Evolutionary conservation across 2,329 filamentous ascomycete genomes (phyloP), one percentile per base, ranked within the genome.

Genomic region (Ceratocystis papillata): DNA sequence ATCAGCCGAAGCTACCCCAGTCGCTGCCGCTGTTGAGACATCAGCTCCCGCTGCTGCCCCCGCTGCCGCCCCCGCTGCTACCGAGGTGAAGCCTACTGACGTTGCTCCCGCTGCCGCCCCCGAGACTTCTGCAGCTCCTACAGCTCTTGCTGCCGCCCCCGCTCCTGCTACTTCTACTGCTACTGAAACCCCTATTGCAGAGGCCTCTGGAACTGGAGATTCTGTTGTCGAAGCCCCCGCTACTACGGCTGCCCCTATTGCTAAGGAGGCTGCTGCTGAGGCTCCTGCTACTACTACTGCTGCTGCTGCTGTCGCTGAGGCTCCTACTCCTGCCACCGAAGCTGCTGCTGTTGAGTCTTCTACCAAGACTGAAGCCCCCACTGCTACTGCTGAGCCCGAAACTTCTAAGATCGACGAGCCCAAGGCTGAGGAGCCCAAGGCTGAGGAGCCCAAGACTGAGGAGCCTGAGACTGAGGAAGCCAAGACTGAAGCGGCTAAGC

Each of bases 41-140:
- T 2, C 28, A 8, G 55, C 55, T 53, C 48, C 48, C 48, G 20
- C 48, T 20, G n/a, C 7, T 5, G 67, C 44, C 22, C 61, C 59
- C 22, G 59, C 44, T 46, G 71, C 70, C 67, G 69, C 69, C 15
- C 69, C 72, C 64, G 70, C 71, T 28, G 70, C 70, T 44, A 68
- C 70, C 33, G 69, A 75, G 44, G 69, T 72, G 4, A 72, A 74
- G 59, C 69, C 72, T 12, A 69, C 71, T 65, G 71, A 73, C 71
- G 70, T 70, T 60, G 63, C 60, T 17, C 22, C 62, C 44, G 44
- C 46, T 37, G 55, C 33, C 48, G 25, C 65, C 30, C 44, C 53
- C 45, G 64, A 66, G 64, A 62, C 28, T 30, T 30, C 28, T 30
- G 28, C 28, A 30, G 28, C 28, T 30, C 25, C 65, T 57, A 33